phyloP scores from a whole-genome alignment of 768 basidiomycete genomes.

The Mycena amicta region DNA sequence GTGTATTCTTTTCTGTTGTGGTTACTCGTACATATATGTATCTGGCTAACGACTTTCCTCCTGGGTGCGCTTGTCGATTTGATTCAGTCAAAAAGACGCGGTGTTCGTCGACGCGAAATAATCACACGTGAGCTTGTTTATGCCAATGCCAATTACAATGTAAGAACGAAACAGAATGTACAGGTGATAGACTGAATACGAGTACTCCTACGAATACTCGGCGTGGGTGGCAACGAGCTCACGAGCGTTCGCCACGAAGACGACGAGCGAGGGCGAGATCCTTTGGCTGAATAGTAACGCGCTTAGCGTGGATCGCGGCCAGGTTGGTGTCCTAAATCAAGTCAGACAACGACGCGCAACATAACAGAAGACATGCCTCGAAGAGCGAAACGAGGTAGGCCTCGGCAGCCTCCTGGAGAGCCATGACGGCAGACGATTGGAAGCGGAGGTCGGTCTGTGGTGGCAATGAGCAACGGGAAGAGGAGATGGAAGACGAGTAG shows the following conservation, averaged over 20 bases:
- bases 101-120: neutral
- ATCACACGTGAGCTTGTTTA: neutral
- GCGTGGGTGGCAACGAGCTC: neutral
- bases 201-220: neutral
- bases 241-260: constrained; percentile 60
- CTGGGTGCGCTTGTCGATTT: neutral
- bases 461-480: neutral
- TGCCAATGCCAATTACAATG: neutral
- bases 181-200: neutral
- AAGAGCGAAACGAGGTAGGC: constrained; percentile 59
- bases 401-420: constrained; percentile 69
- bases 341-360: constrained; percentile 5
- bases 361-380: constrained; percentile 42
- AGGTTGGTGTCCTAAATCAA: constrained; percentile 48
- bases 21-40: constrained; percentile 15
- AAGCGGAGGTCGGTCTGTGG: constrained; percentile 63
- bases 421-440: constrained; percentile 73
- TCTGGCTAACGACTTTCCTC: neutral
- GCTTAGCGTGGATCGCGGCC: constrained; percentile 64
- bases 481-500: neutral
- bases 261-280: constrained; percentile 82
- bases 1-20: constrained; percentile 18
- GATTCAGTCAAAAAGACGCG: neutral
- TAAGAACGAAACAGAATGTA: neutral
- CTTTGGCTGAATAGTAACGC: constrained; percentile 61